Base-by-base conservation (phyloP, 1,284 basidiomycete species). In the Heterobasidion occidentale region DNA sequence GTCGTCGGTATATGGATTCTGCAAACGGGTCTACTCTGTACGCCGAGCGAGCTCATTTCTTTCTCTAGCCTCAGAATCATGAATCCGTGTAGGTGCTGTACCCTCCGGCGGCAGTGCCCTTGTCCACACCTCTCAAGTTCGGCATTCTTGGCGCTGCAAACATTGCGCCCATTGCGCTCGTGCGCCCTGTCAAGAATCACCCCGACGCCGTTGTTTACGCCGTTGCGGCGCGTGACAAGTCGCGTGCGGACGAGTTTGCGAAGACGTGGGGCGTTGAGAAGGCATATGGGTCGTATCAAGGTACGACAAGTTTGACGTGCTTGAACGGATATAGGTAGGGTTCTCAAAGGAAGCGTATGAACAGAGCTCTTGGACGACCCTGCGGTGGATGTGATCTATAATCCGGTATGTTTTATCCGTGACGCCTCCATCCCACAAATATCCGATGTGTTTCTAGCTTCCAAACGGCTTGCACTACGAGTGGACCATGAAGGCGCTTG, bases 401-500 rank as follows among this genome's bases (percentile, higher is more conserved):
- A 84, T 58, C 78, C 84, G 4, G 83, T 86, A 61, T 20, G 73
- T 61, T 27, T 44, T 9, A 8, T 42, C 38, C 2, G 12, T n/a
- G 4, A 34, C 19, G 19, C 50, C 12, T 51, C n/a, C 36, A 19
- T 14, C 19, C 27, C 3, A 47, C 35, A 48, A 27, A 34, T 53
- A 48, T 36, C 20, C 44, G 35, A 44, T 33, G n/a, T 19, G 56
- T 34, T 55, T 52, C 48, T 56, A 84, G 77, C 73, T 88, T 0
- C 86, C 86, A 0, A 87, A 87, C 60, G 79, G 77, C 2, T 68
- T 88, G n/a, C 86, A 90, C 63, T 86, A 77, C 59, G 86, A 89
- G 62, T 90, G 86, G 86, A 84, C 86, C 1, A 84, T 87, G 78
- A 88, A 86, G 61, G 84, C 84, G 6, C 74, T 90, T 27, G 70